Evolutionary conservation across 2,329 filamentous ascomycete species (phyloP), one percentile per base, ranked within the genome.

Genomic region (Monosporascus sp.): DNA sequence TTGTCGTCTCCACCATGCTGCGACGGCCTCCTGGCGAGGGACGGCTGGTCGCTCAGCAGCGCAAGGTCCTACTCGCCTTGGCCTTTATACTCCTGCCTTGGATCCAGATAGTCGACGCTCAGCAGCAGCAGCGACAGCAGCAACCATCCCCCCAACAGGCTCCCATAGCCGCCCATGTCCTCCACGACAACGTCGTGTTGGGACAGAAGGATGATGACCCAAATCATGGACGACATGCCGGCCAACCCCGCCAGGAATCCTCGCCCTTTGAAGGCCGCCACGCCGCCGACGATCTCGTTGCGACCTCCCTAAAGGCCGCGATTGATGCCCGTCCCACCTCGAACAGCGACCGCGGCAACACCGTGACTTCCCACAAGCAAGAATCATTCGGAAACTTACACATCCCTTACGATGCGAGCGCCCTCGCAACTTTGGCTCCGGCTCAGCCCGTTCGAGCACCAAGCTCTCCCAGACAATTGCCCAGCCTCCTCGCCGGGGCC

Each of bases 351-450:
- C 61, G 57, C 50, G 54, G 53, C 48, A 59, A 58, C 56, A 58
- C 60, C 51, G 53, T 62, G 49, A 54, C 59, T 40, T 38, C 53
- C 31, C 27, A 51, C 14, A 53, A 58, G 24, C 55, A 56, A 24
- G 56, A 64, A 48, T 59, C 57, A 45, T 43, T 58, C 36, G 44
- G 50, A 52, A 59, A 63, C 58, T 63, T 58, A 61, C 59, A 50
- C 44, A 58, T 59, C 66, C 72, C 74, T 71, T 68, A 82, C 76
- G 83, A 94, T 87, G 90, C 86, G 90, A 91, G 91, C 91, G 91
- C 91, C 89, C 82, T 94, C 82, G 88, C 88, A 84, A 94, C 91
- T 88, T 87, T 92, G 82, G 92, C 93, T 96, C 91, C 91, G 90
- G 92, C 87, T 78, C 77, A 84, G 80, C 84, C 91, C 89, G 92